These are phyloP conservation scores for Kodamaea arcana DNA, from an alignment of 1,139 yeast species.

Conservation along the genomic window DNA sequence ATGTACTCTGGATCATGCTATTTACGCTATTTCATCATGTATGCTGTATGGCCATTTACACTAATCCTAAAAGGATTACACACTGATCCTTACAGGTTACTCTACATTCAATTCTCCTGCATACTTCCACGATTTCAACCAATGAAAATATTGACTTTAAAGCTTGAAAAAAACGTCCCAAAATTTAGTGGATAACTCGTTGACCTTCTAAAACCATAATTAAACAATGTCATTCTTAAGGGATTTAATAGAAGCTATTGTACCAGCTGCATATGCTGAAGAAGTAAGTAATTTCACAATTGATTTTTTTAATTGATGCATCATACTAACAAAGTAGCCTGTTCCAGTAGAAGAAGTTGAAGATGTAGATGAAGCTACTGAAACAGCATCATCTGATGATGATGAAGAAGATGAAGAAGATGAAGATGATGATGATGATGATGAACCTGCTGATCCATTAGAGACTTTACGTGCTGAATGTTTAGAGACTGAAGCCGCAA, in stretches of 20 bases:
- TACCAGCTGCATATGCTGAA: conserved; percentile 88
- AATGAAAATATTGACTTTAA: conserved; percentile 14
- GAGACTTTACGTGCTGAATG: conserved; percentile 68
- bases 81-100: no score
- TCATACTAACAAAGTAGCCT: conserved; percentile 10
- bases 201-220: conserved; percentile 2
- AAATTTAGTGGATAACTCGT: background rate
- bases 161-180: conserved; percentile 6
- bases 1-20: no score
- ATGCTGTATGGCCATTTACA: no score
- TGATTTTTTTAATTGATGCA: background rate
- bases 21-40: no score
- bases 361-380: conserved; percentile 19
- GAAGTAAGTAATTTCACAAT: conserved; percentile 43
- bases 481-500: conserved; percentile 63
- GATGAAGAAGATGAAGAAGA: conserved; percentile 52
- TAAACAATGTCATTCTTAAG: conserved; percentile 51
- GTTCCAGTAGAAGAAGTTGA: conserved; percentile 21
- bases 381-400: conserved; percentile 27
- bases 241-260: conserved; percentile 78
- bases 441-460: conserved; percentile 64
- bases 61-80: no score
- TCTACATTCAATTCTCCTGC: background rate
- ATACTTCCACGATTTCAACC: conserved; percentile 14
- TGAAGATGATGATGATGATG: conserved; percentile 72